Evolutionary conservation across 192 early-diverging fungal species (phyloP).

Genomic region (Coemansia sp.): DNA sequence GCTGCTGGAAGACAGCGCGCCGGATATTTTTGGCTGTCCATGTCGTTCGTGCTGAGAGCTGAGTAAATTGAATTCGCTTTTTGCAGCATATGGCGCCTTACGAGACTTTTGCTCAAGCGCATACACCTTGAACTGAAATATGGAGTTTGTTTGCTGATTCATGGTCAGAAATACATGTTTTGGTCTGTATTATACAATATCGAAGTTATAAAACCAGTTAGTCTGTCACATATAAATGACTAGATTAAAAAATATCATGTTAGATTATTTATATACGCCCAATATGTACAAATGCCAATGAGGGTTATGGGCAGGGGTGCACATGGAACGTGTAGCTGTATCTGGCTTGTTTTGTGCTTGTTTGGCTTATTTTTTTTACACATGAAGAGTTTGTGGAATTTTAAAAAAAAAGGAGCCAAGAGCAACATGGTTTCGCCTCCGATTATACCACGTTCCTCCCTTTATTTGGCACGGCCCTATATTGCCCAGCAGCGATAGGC

Average conservation of each 20-base stretch:
- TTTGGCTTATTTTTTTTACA: too few relatives aligned
- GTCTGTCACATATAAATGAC: not conserved
- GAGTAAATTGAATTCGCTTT: constrained; percentile 1
- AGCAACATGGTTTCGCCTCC: too few relatives aligned
- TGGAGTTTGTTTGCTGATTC: not conserved
- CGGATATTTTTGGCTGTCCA: not conserved
- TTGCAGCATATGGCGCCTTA: not conserved
- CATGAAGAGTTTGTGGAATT: too few relatives aligned
- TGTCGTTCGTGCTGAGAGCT: not conserved
- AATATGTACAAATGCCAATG: too few relatives aligned
- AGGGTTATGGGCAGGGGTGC: too few relatives aligned
- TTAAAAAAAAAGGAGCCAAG: too few relatives aligned
- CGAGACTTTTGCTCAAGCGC: not conserved
- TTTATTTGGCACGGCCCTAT: not conserved
- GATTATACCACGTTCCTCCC: too few relatives aligned
- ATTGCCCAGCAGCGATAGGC: constrained; percentile 21
- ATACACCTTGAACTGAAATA: not conserved
- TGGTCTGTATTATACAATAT: not conserved
- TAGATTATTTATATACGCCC: too few relatives aligned
- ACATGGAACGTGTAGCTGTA: too few relatives aligned
- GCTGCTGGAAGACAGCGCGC: constrained; percentile 29
- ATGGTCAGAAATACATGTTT: not conserved
- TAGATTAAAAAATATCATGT: not conserved
- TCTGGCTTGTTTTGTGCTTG: too few relatives aligned
- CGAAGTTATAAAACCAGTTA: not conserved